Evolutionary conservation across 192 early-diverging fungal genomes (phyloP).

Genomic region (Coemansia sp.): DNA sequence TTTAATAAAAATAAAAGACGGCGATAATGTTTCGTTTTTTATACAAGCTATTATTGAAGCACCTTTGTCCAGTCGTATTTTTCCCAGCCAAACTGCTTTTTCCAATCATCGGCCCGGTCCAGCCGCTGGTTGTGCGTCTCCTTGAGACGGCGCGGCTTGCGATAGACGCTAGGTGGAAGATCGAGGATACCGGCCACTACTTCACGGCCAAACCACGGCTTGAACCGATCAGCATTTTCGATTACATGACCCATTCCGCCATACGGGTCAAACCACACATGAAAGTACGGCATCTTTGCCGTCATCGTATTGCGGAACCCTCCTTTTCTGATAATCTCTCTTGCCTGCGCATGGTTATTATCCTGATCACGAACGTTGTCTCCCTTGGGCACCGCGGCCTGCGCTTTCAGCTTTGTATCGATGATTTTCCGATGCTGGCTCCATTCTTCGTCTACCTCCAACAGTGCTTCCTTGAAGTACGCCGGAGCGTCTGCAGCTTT

Average conservation of each 20-base stretch:
- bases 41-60: slow-evolving; percentile 10
- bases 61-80: slow-evolving; percentile 82
- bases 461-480: slow-evolving; percentile 86
- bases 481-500: slow-evolving; percentile 73
- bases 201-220: slow-evolving; percentile 87
- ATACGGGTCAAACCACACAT: slow-evolving; percentile 92
- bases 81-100: slow-evolving; percentile 63
- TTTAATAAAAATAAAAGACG: background rate
- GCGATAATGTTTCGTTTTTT: background rate
- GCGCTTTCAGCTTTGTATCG: slow-evolving; percentile 65
- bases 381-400: slow-evolving; percentile 5
- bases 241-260: slow-evolving; percentile 94
- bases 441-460: slow-evolving; percentile 83
- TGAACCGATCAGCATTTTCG: slow-evolving; percentile 79
- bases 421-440: slow-evolving; percentile 78
- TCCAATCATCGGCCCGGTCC: slow-evolving; percentile 59
- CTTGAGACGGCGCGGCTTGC: slow-evolving; percentile 63
- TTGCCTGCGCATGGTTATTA: slow-evolving; percentile 20
- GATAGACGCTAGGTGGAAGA: slow-evolving; percentile 71
- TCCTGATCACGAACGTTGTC: slow-evolving; percentile 38
- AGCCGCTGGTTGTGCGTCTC: slow-evolving; percentile 51
- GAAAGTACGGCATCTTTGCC: slow-evolving; percentile 89
- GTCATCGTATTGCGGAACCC: slow-evolving; percentile 74
- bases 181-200: slow-evolving; percentile 82
- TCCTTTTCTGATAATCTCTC: slow-evolving; percentile 43